Conservation (phyloP, 2,329 filamentous ascomycete species). For the Penicillium sp. region DNA sequence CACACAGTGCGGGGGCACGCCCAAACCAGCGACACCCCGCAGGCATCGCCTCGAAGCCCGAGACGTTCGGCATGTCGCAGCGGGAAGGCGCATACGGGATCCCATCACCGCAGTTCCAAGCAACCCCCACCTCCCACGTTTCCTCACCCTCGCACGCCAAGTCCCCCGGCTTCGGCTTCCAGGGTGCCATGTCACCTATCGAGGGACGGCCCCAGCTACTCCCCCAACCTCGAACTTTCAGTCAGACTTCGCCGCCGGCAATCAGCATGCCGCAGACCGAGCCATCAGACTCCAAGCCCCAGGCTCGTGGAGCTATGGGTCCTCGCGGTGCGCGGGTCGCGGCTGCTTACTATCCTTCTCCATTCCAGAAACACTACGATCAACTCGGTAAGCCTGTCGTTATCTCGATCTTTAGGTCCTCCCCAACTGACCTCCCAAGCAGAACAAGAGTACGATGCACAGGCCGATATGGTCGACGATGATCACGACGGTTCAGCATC, state of each 20-base stretch:
- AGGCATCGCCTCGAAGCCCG: constrained; percentile 70
- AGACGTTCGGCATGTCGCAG: constrained; percentile 50
- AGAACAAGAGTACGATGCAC: constrained; percentile 97
- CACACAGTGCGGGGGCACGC: constrained; percentile 75
- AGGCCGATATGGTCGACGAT: constrained; percentile 84
- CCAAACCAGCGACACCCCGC: constrained; percentile 67
- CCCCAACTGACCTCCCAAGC: constrained; percentile 36
- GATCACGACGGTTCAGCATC: constrained; percentile 68
- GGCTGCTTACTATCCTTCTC: constrained; percentile 71
- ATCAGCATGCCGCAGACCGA: constrained; percentile 41
- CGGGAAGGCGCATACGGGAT: constrained; percentile 39
- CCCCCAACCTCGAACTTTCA: constrained; percentile 36
- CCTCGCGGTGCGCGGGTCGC: constrained; percentile 38
- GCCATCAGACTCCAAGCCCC: constrained; percentile 34
- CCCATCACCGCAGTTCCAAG: constrained; percentile 71
- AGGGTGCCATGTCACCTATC: constrained; percentile 61
- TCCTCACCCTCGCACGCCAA: constrained; percentile 64
- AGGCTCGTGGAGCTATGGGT: constrained; percentile 24
- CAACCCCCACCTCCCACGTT: constrained; percentile 76
- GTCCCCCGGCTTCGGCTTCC: constrained; percentile 61
- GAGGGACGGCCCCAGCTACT: constrained; percentile 48
- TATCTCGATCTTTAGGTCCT: constrained; percentile 50
- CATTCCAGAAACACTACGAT: constrained; percentile 91
- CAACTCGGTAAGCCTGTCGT: constrained; percentile 82
- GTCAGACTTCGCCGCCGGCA: constrained; percentile 33